These are phyloP conservation scores for Epichloe gansuensis DNA, from an alignment of 2,329 filamentous ascomycete species.

Conservation along the genomic window DNA sequence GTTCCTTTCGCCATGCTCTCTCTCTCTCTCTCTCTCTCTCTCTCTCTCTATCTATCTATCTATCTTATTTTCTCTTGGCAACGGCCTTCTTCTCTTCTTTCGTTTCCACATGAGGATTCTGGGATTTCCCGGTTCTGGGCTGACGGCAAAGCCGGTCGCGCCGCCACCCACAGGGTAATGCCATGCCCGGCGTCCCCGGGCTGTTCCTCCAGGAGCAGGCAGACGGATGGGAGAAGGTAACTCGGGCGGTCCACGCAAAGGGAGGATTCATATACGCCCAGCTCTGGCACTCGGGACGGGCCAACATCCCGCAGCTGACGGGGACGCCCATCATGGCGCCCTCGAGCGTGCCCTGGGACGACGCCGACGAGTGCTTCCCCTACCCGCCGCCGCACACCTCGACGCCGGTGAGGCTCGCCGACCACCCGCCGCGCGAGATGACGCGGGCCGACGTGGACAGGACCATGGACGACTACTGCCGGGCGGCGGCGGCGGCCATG, in stretches of 20 bases:
- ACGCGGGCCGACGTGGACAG: constrained; percentile 29
- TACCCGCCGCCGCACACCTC: constrained; percentile 22
- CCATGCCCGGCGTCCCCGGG: constrained; percentile 41
- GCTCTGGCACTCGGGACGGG: constrained; percentile 35
- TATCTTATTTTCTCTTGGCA: too few species aligned
- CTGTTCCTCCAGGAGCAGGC: constrained; percentile 43
- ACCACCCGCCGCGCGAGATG: constrained; percentile 17
- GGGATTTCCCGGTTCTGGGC: not conserved
- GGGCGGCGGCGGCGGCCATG: constrained; percentile 31
- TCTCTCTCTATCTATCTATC: too few species aligned
- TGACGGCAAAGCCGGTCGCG: not conserved
- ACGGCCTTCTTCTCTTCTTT: too few species aligned
- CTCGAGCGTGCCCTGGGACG: constrained; percentile 32
- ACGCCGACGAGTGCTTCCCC: constrained; percentile 26
- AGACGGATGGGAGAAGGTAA: constrained; percentile 44
- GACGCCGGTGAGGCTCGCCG: constrained; percentile 26
- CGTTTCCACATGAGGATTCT: not conserved
- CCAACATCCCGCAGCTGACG: constrained; percentile 23
- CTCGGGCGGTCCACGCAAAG: constrained; percentile 47
- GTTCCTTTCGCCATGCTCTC: too few species aligned
- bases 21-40: too few species aligned
- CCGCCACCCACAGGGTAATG: constrained; percentile 13
- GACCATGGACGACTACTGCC: constrained; percentile 18
- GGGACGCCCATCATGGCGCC: constrained; percentile 24
- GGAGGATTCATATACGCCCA: constrained; percentile 49